These are phyloP conservation scores for Aquilaria malaccensis DNA, from an alignment of 345 rosid species.

Conservation along the genomic window DNA sequence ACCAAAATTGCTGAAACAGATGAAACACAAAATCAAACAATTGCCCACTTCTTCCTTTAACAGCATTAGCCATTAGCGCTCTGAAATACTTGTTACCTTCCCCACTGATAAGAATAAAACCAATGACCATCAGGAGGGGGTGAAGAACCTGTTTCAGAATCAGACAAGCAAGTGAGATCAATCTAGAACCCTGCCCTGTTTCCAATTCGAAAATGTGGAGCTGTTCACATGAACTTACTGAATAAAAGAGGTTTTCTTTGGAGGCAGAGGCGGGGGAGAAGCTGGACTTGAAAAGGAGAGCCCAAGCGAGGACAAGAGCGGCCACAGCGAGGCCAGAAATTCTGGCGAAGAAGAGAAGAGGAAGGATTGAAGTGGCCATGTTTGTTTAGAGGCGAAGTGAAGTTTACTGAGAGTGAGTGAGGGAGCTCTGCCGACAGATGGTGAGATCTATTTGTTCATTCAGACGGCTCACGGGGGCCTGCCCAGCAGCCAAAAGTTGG, in stretches of 20 bases:
- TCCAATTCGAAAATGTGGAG: background rate
- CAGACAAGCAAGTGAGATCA: background rate
- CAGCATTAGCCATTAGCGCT: too few species aligned
- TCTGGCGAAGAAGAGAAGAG: constrained; percentile 62
- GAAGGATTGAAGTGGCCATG: constrained; percentile 23
- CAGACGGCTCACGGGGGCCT: too few species aligned
- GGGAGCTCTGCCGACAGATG: constrained; percentile 6
- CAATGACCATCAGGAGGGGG: constrained; percentile 89
- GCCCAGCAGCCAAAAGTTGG: too few species aligned
- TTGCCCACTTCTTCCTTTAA: background rate
- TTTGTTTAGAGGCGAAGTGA: too few species aligned
- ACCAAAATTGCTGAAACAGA: constrained; percentile 63
- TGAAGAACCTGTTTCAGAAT: constrained; percentile 51
- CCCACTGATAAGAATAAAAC: constrained; percentile 84
- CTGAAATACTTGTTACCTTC: constrained; percentile 46
- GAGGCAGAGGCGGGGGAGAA: constrained; percentile 46
- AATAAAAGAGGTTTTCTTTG: constrained; percentile 49
- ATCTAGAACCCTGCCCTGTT: too few species aligned
- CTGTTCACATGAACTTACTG: constrained; percentile 26
- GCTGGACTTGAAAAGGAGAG: constrained; percentile 51
- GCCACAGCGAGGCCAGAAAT: constrained; percentile 52
- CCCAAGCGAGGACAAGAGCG: constrained; percentile 60
- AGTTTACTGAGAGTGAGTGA: background rate
- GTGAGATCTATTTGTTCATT: background rate
- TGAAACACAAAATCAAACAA: background rate